A percentile compares a stretch with the other conserved stretches of the same genome.
These are phyloP conservation scores for Microstroma glucosiphilum DNA, from an alignment of 1,284 basidiomycete genomes.

Conservation along the genomic window DNA sequence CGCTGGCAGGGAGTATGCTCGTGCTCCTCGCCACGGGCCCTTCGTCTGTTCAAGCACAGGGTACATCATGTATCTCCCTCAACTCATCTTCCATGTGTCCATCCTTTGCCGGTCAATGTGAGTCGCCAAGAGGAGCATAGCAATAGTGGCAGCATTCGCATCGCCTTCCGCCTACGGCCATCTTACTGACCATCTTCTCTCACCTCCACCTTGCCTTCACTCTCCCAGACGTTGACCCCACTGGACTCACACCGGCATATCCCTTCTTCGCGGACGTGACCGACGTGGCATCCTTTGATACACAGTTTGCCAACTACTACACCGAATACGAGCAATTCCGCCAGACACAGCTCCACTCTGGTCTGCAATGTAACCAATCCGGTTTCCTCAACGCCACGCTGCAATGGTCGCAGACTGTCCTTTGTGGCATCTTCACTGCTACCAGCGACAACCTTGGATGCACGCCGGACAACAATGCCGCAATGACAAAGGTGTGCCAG, in stretches of 20 bases:
- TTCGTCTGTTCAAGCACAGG: not conserved
- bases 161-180: not conserved
- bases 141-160: too few relatives aligned
- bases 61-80: not conserved
- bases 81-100: not conserved
- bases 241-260: conserved; percentile 50
- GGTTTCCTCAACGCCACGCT: conserved; percentile 32
- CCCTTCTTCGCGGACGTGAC: conserved; percentile 49
- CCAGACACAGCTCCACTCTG: conserved; percentile 26
- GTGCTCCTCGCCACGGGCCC: too few relatives aligned
- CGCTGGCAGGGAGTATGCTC: too few relatives aligned
- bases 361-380: conserved; percentile 38
- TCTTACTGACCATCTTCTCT: not conserved
- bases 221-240: conserved; percentile 44
- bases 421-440: conserved; percentile 41
- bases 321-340: conserved; percentile 48
- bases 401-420: conserved; percentile 41
- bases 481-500: conserved; percentile 42
- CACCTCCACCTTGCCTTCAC: not conserved
- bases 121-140: not conserved
- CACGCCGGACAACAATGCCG: conserved; percentile 20
- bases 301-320: conserved; percentile 51
- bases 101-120: not conserved
- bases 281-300: conserved; percentile 52
- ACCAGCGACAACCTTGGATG: conserved; percentile 35